These are phyloP conservation scores for Atkinsonella texensis DNA, from an alignment of 2,329 filamentous ascomycete genomes.

Conservation along the genomic window DNA sequence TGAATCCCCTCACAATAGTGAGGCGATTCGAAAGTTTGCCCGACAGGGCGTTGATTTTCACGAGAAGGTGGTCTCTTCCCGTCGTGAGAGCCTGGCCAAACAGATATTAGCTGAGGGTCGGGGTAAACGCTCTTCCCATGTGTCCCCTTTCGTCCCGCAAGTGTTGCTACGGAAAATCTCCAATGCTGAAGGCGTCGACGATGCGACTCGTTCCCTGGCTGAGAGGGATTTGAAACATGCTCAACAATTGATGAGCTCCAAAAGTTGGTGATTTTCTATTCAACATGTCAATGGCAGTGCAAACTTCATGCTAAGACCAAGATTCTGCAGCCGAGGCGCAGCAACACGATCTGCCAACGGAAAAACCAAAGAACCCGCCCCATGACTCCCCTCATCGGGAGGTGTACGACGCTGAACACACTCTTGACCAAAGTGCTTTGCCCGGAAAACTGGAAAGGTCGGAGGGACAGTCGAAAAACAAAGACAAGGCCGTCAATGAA, in stretches of 20 bases:
- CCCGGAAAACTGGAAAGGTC: conserved; percentile 30
- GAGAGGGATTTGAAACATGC: conserved; percentile 28
- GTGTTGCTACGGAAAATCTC: conserved; percentile 26
- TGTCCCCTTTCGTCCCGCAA: conserved; percentile 26
- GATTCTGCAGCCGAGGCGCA: background rate
- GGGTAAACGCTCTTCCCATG: background rate
- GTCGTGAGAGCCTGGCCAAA: conserved; percentile 21
- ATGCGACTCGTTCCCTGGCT: conserved; percentile 24
- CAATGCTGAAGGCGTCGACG: conserved; percentile 25
- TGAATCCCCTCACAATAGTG: conserved; percentile 24
- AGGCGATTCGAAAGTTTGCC: conserved; percentile 24
- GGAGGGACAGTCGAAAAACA: conserved; percentile 27
- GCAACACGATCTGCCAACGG: background rate
- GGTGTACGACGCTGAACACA: conserved; percentile 32
- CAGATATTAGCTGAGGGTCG: conserved; percentile 20
- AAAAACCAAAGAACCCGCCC: conserved; percentile 6
- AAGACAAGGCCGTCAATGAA: conserved; percentile 33
- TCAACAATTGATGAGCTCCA: conserved; percentile 15
- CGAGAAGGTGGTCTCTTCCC: conserved; percentile 18
- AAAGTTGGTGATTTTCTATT: conserved; percentile 8
- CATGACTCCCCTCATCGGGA: conserved; percentile 25
- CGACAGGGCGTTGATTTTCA: conserved; percentile 22
- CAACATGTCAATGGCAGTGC: background rate
- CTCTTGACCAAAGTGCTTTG: conserved; percentile 22
- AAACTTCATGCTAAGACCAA: background rate